Evolutionary conservation across 2,329 filamentous ascomycete genomes (phyloP).

Genomic region (Periconia sp.): DNA sequence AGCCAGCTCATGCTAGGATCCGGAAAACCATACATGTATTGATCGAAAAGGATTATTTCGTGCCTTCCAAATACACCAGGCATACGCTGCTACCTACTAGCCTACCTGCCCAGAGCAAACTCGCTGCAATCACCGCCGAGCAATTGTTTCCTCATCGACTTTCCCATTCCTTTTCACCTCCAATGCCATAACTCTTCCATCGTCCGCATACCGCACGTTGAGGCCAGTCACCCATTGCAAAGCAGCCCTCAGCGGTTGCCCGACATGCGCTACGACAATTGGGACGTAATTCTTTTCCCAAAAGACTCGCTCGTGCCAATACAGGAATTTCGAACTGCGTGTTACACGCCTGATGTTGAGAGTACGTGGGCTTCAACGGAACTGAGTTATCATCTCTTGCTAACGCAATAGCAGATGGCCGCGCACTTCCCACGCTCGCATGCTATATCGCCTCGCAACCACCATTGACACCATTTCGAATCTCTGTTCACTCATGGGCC

Average conservation of each 20-base stretch:
- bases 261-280: conserved; percentile 80
- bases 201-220: conserved; percentile 4
- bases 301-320: conserved; percentile 66
- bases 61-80: too few relatives aligned
- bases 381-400: neutral
- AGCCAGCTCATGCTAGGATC: too few relatives aligned
- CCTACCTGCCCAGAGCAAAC: too few relatives aligned
- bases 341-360: conserved; percentile 63
- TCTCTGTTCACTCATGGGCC: conserved; percentile 40
- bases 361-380: conserved; percentile 17
- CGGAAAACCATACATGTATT: too few relatives aligned
- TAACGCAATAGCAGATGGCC: conserved; percentile 20
- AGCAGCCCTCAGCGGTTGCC: conserved; percentile 16
- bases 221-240: conserved; percentile 21
- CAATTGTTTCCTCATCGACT: too few relatives aligned
- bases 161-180: too few relatives aligned
- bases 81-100: too few relatives aligned
- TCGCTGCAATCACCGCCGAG: too few relatives aligned
- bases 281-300: conserved; percentile 83
- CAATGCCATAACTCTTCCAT: conserved; percentile 4
- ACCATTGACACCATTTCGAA: conserved; percentile 31
- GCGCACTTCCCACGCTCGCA: conserved; percentile 30
- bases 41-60: too few relatives aligned
- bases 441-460: conserved; percentile 33
- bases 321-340: conserved; percentile 80